Base-by-base conservation (phyloP, 2,329 filamentous ascomycete species). In the Claviceps spartinae region DNA sequence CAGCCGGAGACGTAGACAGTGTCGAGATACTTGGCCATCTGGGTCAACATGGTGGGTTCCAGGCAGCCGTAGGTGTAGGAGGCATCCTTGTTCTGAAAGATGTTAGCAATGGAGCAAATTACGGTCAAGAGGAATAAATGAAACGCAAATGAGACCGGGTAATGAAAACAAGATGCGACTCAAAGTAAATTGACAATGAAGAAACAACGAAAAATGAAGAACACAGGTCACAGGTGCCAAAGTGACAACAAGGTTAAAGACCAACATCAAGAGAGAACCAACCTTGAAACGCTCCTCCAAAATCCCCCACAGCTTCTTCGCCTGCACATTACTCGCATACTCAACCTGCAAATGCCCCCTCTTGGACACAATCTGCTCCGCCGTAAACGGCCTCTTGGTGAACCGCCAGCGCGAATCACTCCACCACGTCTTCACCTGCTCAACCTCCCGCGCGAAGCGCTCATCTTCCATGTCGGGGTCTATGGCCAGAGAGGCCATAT, bases 1-100 rank as follows among this genome's bases (percentile, higher is more conserved):
- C 93, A 98, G 58, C 93, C 93, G 51, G 93, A 97, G 56, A 98
- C 93, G 69, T 98, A 98, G 67, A 98, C 88, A 37, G 93, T 98
- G 66, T 98, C 93, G 56, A 98, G 78, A 69, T 94, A 97, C 72
- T 97, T 95, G 62, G 91, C 91, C 93, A 98, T 98, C 70, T 98
- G 93, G 30, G 93, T 97, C 67, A 98, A 80, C 87, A 96, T 96
- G 52, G 95, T 95, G 11, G 93, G 93, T 66, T 98, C 93, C 58
- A 98, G 77, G 72, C 93, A 97, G 63, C 93, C 93, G 66, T 96
- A 98, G 53, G 93, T 98, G 74, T 85, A 95, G 71, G 88, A 94
- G 47, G 87, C 87, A 64, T 93, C 86, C 62, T 82, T 81, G 64
- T 78, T 86, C 87, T 95, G 60, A 54, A 6, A 2, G 26, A 9